A percentile compares a stretch with the other conserved stretches of the same genome.
These are phyloP conservation scores for Ascochyta viciae-villosae DNA, from an alignment of 2,329 filamentous ascomycete species.

Conservation along the genomic window DNA sequence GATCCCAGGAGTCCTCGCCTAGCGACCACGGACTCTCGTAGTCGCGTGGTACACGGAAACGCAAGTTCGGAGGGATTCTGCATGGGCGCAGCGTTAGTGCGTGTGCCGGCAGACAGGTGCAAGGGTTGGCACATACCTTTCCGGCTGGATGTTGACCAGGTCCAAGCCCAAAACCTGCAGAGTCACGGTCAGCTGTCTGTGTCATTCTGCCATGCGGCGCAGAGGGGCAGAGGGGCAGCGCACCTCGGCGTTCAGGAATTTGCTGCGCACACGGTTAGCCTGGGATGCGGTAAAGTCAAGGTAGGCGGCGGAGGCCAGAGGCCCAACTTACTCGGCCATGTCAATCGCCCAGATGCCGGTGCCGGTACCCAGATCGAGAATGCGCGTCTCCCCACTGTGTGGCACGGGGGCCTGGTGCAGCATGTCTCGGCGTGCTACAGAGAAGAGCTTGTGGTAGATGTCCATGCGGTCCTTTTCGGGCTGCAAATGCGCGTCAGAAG, in stretches of 20 bases:
- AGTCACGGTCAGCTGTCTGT: slow-evolving; percentile 35
- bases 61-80: slow-evolving; percentile 74
- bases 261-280: slow-evolving; percentile 51
- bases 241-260: slow-evolving; percentile 63
- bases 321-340: slow-evolving; percentile 71
- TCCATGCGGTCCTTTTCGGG: slow-evolving; percentile 79
- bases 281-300: slow-evolving; percentile 12
- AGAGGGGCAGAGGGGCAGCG: slow-evolving; percentile 16
- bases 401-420: slow-evolving; percentile 55
- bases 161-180: slow-evolving; percentile 65
- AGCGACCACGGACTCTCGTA: slow-evolving; percentile 78
- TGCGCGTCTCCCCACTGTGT: slow-evolving; percentile 53
- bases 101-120: slow-evolving; percentile 44
- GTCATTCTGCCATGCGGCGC: slow-evolving; percentile 17
- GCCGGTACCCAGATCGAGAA: slow-evolving; percentile 77
- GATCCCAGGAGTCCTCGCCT: slow-evolving; percentile 74
- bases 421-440: slow-evolving; percentile 65
- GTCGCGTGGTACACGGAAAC: slow-evolving; percentile 73
- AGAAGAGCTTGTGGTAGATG: slow-evolving; percentile 80
- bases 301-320: slow-evolving; percentile 27
- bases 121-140: slow-evolving; percentile 55
- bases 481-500: slow-evolving; percentile 49
- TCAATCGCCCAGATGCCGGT: slow-evolving; percentile 93
- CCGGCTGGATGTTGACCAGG: slow-evolving; percentile 67
- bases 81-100: slow-evolving; percentile 36